phyloP scores from a whole-genome alignment of 73 alveolate genomes.

The Paramecium tetraurelia region DNA sequence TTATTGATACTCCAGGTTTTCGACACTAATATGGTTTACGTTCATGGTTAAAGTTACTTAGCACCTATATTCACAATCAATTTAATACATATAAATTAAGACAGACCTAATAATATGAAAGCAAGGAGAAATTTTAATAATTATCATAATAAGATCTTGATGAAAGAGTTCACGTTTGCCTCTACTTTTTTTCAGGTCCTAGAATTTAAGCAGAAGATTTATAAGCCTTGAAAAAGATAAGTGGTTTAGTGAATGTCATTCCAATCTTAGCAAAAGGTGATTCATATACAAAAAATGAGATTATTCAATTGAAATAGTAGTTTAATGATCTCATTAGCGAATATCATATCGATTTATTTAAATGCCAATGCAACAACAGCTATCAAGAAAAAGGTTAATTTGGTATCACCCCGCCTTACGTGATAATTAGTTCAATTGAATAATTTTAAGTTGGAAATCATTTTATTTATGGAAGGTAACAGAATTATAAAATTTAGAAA shows the following conservation, averaged over 20 bases:
- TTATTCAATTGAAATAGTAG: constrained; percentile 3
- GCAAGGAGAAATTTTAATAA: neutral
- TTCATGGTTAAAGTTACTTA: neutral
- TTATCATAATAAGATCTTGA: neutral
- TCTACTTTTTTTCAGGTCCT: constrained; percentile 53
- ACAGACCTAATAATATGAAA: neutral
- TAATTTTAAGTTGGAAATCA: constrained; percentile 46
- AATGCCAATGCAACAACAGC: neutral
- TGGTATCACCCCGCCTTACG: constrained; percentile 54
- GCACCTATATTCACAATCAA: neutral
- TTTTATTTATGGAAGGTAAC: constrained; percentile 53
- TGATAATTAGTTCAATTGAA: constrained; percentile 50
- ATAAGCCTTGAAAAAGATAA: constrained; percentile 28
- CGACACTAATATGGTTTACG: neutral
- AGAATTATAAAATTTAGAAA: neutral
- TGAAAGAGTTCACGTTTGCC: constrained; percentile 57
- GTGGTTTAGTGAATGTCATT: constrained; percentile 29
- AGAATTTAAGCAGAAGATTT: constrained; percentile 39
- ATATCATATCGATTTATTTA: constrained; percentile 5
- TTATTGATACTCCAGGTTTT: constrained; percentile 51
- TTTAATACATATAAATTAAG: neutral
- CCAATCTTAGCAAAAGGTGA: constrained; percentile 65
- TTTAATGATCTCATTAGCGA: constrained; percentile 4
- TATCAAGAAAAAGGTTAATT: constrained; percentile 11
- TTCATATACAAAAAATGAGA: constrained; percentile 40